Evolutionary conservation across 1,139 yeast species (phyloP).

Genomic region (Kodamaea suecica): DNA sequence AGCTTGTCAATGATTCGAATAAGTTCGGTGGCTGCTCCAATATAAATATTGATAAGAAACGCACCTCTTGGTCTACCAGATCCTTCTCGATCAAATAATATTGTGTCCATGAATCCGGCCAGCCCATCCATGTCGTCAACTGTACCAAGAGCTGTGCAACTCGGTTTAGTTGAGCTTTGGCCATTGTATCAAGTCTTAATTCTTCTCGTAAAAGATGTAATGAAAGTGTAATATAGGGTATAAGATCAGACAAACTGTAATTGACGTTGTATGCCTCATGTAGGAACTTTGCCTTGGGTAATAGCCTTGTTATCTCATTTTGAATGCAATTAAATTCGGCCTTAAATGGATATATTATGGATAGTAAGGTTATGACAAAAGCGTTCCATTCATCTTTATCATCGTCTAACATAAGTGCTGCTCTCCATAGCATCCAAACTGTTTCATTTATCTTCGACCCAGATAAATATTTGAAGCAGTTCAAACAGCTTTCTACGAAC

Average conservation of each 20-base stretch:
- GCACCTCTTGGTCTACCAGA: constrained; percentile 22
- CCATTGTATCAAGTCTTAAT: constrained; percentile 53
- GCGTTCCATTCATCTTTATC: constrained; percentile 61
- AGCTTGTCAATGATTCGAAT: constrained; percentile 50
- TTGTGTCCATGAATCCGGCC: constrained; percentile 66
- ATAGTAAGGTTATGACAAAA: constrained; percentile 50
- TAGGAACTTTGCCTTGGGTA: constrained; percentile 38
- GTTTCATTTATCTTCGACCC: constrained; percentile 58
- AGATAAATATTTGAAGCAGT: constrained; percentile 51
- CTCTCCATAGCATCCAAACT: constrained; percentile 63
- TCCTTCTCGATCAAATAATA: constrained; percentile 45
- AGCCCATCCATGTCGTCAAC: constrained; percentile 64
- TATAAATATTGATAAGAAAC: constrained; percentile 43
- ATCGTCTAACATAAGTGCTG: constrained; percentile 46
- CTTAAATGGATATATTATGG: constrained; percentile 45
- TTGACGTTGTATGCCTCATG: constrained; percentile 26
- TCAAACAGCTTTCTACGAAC: constrained; percentile 42
- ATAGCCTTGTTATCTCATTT: constrained; percentile 38
- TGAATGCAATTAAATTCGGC: constrained; percentile 12
- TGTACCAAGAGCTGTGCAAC: constrained; percentile 60
- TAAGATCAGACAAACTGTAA: constrained; percentile 44
- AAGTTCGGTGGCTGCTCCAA: constrained; percentile 54
- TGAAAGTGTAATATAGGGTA: constrained; percentile 64
- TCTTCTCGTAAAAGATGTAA: constrained; percentile 82
- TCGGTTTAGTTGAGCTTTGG: constrained; percentile 29